Percentiles rank a stretch among this genome's conserved stretches.
These are phyloP conservation scores for Kalaharituber pfeilii DNA, from an alignment of 2,329 filamentous ascomycete species.

Conservation along the genomic window DNA sequence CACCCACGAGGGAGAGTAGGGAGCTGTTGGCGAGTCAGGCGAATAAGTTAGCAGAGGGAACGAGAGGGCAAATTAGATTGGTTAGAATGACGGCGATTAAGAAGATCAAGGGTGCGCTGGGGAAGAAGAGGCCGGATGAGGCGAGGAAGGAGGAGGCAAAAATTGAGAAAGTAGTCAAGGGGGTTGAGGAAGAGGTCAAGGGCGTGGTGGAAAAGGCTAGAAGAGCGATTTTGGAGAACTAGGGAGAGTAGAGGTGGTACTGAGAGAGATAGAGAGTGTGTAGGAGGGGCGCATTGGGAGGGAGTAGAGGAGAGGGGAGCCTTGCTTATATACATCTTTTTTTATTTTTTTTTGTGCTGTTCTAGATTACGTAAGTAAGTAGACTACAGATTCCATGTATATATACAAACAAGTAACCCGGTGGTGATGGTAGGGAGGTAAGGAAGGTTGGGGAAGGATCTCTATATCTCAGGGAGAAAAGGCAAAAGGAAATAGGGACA, in stretches of 20 bases:
- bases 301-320: not conserved
- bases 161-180: constrained; percentile 28
- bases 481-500: no score
- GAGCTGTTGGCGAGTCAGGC: constrained; percentile 25
- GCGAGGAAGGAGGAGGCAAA: constrained; percentile 28
- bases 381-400: not conserved
- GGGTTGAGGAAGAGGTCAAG: constrained; percentile 24
- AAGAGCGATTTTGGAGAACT: constrained; percentile 26
- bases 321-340: no score
- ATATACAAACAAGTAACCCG: no score
- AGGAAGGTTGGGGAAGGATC: no score
- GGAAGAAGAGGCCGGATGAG: constrained; percentile 27
- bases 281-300: not conserved
- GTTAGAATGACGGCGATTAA: constrained; percentile 27
- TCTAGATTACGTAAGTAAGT: no score
- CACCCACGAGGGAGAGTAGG: constrained; percentile 40
- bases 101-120: constrained; percentile 25
- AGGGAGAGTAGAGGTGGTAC: constrained; percentile 2
- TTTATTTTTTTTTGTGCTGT: no score
- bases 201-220: constrained; percentile 26
- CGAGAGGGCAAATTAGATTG: constrained; percentile 22
- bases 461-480: not conserved
- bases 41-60: constrained; percentile 24
- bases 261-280: not conserved
- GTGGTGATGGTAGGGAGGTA: no score